Evolutionary conservation across 768 basidiomycete genomes (phyloP).

Genomic region (Lactarius hatsudake): DNA sequence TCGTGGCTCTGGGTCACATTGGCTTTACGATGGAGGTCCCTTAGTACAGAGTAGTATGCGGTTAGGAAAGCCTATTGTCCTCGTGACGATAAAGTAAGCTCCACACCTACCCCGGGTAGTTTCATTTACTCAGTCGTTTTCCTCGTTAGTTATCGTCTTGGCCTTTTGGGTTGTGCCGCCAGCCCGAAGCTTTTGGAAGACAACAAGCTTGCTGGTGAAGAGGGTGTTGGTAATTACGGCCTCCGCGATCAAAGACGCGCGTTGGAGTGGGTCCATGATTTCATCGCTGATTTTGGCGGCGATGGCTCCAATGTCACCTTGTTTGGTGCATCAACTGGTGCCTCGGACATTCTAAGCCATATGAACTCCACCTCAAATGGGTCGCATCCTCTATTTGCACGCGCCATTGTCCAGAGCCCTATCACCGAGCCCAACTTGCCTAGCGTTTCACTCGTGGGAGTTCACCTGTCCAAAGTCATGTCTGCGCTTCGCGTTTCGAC

Average conservation of each 20-base stretch:
- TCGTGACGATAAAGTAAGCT: constrained; percentile 75
- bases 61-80: constrained; percentile 60
- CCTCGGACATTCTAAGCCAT: constrained; percentile 37
- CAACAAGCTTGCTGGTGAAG: constrained; percentile 59
- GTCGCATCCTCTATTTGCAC: constrained; percentile 58
- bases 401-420: constrained; percentile 74
- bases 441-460: constrained; percentile 57
- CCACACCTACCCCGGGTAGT: constrained; percentile 25
- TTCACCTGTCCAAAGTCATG: constrained; percentile 64
- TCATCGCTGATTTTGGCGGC: constrained; percentile 53
- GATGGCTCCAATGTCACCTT: constrained; percentile 40
- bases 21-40: constrained; percentile 73
- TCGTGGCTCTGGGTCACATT: constrained; percentile 69
- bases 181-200: constrained; percentile 63
- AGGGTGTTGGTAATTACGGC: constrained; percentile 75
- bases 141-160: constrained; percentile 62
- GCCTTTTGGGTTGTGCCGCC: constrained; percentile 74
- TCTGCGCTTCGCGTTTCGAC: constrained; percentile 50
- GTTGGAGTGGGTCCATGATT: constrained; percentile 51
- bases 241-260: constrained; percentile 42
- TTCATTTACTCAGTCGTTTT: constrained; percentile 15
- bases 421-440: constrained; percentile 62
- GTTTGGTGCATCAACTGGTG: constrained; percentile 37
- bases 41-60: constrained; percentile 67
- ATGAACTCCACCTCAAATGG: constrained; percentile 64